phyloP scores from a whole-genome alignment of 768 basidiomycete species.

The Termitomyces heimii region DNA sequence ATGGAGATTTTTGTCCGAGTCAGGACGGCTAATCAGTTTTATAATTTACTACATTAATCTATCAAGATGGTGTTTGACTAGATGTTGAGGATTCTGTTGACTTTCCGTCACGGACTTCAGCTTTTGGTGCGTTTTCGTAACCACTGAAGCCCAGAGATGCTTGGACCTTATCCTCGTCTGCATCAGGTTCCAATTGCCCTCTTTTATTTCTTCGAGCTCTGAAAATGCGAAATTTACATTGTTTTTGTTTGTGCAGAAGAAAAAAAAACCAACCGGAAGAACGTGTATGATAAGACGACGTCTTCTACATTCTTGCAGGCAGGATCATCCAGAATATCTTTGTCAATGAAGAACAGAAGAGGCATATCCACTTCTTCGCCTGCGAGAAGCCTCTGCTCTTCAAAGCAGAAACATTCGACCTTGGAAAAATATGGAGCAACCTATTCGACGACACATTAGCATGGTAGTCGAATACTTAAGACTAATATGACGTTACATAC shows the following conservation, averaged over 20 bases:
- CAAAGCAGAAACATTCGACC: constrained; percentile 99
- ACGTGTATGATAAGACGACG: constrained; percentile 93
- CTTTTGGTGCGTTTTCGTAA: constrained; percentile 51
- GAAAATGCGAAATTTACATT: background rate
- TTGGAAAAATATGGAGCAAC: constrained; percentile 98
- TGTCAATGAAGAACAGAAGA: constrained; percentile 97
- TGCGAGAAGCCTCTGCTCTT: constrained; percentile 92
- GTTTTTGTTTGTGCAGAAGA: background rate
- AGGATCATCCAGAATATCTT: constrained; percentile 93
- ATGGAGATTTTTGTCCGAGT: background rate
- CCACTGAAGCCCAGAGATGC: constrained; percentile 70
- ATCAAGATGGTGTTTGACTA: background rate
- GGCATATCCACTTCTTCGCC: constrained; percentile 98
- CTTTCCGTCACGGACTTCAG: constrained; percentile 18
- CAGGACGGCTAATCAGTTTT: background rate
- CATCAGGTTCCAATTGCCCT: constrained; percentile 90
- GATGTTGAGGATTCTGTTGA: background rate
- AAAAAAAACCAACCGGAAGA: constrained; percentile 70
- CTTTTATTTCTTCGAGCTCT: constrained; percentile 83
- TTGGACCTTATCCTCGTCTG: constrained; percentile 71
- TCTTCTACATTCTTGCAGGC: constrained; percentile 82
- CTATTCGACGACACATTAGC: constrained; percentile 32
- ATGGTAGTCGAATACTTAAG: background rate
- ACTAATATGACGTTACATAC: constrained; percentile 35
- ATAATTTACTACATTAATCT: constrained; percentile 7